phyloP scores from a whole-genome alignment of 345 rosid genomes.

The Salix brachista region DNA sequence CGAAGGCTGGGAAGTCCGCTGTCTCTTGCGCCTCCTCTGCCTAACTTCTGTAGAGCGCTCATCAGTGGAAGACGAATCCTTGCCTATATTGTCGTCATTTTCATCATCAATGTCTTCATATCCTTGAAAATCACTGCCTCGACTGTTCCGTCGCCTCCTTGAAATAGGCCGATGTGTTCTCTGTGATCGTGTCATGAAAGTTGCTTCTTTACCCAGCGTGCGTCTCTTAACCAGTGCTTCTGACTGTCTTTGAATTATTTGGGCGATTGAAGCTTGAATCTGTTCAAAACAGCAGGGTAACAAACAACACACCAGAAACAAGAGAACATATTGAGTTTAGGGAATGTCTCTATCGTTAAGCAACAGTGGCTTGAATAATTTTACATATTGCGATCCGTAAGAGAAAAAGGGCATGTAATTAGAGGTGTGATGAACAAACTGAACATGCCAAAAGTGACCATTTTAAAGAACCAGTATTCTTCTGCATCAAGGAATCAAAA shows the following conservation, averaged over 20 bases:
- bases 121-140: conserved; percentile 49
- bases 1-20: conserved; percentile 48
- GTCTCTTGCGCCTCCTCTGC: conserved; percentile 51
- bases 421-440: background rate
- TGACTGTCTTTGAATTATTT: conserved; percentile 70
- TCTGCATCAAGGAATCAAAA: background rate
- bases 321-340: background rate
- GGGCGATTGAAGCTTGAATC: conserved; percentile 95
- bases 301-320: conserved; percentile 1
- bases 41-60: conserved; percentile 49
- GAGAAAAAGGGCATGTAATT: background rate
- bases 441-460: background rate
- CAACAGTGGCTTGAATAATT: background rate
- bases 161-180: conserved; percentile 42
- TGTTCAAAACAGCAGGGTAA: conserved; percentile 29
- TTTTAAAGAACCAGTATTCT: background rate
- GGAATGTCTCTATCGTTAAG: background rate
- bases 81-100: conserved; percentile 53
- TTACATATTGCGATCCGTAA: background rate
- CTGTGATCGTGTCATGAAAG: conserved; percentile 45
- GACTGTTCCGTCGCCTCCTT: conserved; percentile 54
- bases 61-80: conserved; percentile 74
- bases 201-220: conserved; percentile 49
- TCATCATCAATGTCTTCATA: conserved; percentile 78
- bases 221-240: conserved; percentile 70